Evolutionary conservation across 2,329 filamentous ascomycete species (phyloP), one percentile per base, ranked within the genome.

Genomic region (Stemphylium lycopersici): DNA sequence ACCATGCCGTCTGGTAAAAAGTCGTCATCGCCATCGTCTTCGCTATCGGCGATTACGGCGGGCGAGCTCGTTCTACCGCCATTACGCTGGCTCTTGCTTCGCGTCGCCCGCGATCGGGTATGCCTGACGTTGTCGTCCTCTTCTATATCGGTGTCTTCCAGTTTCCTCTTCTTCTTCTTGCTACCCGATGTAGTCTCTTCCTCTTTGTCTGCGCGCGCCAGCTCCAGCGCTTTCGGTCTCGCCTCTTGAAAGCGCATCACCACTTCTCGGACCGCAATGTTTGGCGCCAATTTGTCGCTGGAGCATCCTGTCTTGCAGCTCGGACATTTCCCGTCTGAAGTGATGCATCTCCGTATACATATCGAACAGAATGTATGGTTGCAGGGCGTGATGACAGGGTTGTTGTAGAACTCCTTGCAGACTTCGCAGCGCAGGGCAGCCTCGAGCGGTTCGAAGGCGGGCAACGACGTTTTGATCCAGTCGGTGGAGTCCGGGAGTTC

Each of bases 391-490:
- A 97, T 88, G 85, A 99, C 95, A 0, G 95, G 95, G 45, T 92
- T 96, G 57, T 87, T 87, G 79, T 90, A 98, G 77, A 98, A 96
- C 75, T 99, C 96, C 74, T 98, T 98, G 84, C 95, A 99, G 56
- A 99, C 90, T 76, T 98, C 91, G 77, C 95, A 99, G 66, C 95
- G 90, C 16, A 99, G 82, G 3, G 92, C 87, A 56, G 89, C 87
- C 70, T 99, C 95, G 59, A 99, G 85, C 12, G 84, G 79, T 42
- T 86, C 81, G 49, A 96, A 83, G 12, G 79, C 79, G 13, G 85
- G 77, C 1, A 96, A 80, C 2, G 87, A 83, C 11, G 91, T 96
- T 10, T 79, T 69, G 5, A 92, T 81, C 91, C 91, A 96, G 78
- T 96, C 91, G 48, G 90, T 93, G n/a, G 90, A 88, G 77, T 95